phyloP scores from a whole-genome alignment of 352 stramenopile species.

The Globisporangium cystogenes region DNA sequence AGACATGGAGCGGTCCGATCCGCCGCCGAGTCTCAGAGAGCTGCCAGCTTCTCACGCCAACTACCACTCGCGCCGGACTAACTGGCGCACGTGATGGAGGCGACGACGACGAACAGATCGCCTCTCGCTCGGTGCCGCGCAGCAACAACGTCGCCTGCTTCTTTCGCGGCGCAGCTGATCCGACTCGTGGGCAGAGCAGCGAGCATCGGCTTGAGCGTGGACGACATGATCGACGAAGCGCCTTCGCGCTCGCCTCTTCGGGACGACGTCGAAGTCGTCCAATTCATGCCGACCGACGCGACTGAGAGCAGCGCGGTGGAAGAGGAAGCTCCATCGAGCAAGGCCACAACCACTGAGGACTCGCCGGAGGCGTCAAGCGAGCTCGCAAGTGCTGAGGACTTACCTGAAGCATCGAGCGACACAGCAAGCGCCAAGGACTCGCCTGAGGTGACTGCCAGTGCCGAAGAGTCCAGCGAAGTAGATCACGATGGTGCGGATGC shows the following conservation, averaged over 20 bases:
- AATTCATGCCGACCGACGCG: background rate
- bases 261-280: conserved; percentile 1
- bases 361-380: no score
- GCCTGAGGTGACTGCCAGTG: no score
- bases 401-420: no score
- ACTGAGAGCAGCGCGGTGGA: background rate
- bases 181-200: conserved; percentile 3
- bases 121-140: background rate
- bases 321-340: background rate
- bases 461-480: no score
- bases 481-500: no score
- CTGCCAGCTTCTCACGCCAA: no score
- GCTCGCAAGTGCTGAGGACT: no score
- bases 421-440: no score
- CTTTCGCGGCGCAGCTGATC: background rate
- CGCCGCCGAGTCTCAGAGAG: no score
- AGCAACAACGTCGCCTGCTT: background rate
- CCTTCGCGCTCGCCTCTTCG: background rate
- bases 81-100: background rate
- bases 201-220: background rate
- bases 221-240: background rate
- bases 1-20: no score
- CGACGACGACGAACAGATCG: background rate
- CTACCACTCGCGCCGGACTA: background rate
- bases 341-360: no score